phyloP scores from a whole-genome alignment of 495 filamentous ascomycete genomes.

The Bathelium albidoporum region DNA sequence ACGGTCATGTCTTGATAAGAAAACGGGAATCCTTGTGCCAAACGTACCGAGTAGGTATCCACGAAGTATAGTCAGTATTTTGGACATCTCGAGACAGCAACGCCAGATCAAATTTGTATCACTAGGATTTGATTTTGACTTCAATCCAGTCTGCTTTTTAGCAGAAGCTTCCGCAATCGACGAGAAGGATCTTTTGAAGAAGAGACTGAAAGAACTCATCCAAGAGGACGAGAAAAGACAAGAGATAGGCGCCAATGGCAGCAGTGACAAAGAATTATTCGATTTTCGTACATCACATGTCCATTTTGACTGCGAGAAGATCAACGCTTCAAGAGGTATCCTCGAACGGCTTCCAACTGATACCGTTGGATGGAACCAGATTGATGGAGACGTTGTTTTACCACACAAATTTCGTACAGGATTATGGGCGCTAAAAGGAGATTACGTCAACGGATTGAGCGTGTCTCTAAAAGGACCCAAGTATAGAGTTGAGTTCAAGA shows the following conservation, averaged over 20 bases:
- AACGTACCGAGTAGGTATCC: background rate
- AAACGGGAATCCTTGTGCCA: background rate
- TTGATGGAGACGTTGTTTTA: background rate
- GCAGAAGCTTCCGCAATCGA: background rate
- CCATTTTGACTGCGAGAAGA: background rate
- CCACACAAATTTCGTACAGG: background rate
- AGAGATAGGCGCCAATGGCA: background rate
- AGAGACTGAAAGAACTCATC: background rate
- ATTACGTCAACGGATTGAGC: background rate
- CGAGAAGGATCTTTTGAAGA: background rate
- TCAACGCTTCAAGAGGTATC: background rate
- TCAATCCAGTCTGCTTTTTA: background rate
- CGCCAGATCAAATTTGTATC: background rate
- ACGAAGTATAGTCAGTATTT: background rate
- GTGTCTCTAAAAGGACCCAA: background rate
- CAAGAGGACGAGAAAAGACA: background rate
- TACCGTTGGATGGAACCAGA: background rate
- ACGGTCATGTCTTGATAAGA: background rate
- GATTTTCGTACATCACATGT: background rate
- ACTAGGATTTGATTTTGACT: background rate
- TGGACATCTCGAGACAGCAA: background rate
- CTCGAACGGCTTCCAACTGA: background rate
- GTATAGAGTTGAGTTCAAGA: background rate
- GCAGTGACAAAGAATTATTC: background rate
- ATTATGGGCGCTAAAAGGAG: background rate